phyloP scores from a whole-genome alignment of 306 rosid genomes.

The Trifolium dubium region DNA sequence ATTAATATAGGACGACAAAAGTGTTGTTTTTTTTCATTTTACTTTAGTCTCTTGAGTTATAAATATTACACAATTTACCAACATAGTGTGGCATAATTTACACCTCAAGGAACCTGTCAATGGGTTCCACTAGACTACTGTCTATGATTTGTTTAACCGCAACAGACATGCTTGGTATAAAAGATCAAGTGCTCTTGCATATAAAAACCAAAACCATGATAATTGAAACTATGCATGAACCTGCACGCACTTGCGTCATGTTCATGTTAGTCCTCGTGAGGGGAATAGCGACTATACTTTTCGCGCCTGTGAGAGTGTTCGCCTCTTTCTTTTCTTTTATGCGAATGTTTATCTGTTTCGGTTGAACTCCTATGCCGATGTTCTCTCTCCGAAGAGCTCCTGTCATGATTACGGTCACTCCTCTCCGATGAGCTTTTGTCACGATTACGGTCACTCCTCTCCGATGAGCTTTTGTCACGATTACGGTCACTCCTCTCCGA shows the following conservation, averaged over 20 bases:
- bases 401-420: conserved; percentile 37
- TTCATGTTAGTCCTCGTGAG: conserved; percentile 36
- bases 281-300: conserved; percentile 48
- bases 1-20: too few species aligned
- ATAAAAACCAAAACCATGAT: too few species aligned
- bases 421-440: conserved; percentile 43
- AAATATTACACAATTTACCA: too few species aligned
- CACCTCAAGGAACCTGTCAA: conserved; percentile 5
- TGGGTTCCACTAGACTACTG: neutral
- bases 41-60: too few species aligned
- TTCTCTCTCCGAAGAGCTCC: conserved; percentile 43
- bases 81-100: neutral
- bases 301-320: conserved; percentile 48
- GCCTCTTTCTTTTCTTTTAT: conserved; percentile 56
- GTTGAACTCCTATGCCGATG: conserved; percentile 37
- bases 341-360: conserved; percentile 43
- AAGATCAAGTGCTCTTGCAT: neutral
- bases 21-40: too few species aligned
- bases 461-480: conserved; percentile 30
- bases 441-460: conserved; percentile 36
- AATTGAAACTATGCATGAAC: too few species aligned
- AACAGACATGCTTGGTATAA: neutral
- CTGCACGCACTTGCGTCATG: too few species aligned
- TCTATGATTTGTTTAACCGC: neutral
- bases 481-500: conserved; percentile 40